phyloP scores from a whole-genome alignment of 2,329 filamentous ascomycete species.

The Venturia aucupariae region DNA sequence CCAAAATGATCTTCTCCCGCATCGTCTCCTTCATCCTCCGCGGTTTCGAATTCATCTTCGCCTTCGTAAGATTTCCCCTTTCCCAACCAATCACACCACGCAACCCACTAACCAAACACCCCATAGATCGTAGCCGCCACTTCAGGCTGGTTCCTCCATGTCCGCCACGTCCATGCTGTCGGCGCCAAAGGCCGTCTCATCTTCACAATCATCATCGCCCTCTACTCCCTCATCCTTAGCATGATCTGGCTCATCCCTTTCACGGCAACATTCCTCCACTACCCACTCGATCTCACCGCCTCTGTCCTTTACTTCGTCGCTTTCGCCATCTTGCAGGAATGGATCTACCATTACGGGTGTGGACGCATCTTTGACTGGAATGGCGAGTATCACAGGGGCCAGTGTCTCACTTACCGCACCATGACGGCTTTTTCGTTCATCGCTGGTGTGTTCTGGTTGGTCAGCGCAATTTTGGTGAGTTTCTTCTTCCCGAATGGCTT shows the following conservation, averaged over 20 bases:
- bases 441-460: slow-evolving; percentile 62
- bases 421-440: slow-evolving; percentile 64
- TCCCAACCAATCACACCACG: background rate
- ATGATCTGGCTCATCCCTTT: slow-evolving; percentile 68
- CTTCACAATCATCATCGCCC: slow-evolving; percentile 64
- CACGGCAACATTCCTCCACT: slow-evolving; percentile 56
- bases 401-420: slow-evolving; percentile 63
- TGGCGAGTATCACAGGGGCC: slow-evolving; percentile 39
- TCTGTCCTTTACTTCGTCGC: slow-evolving; percentile 61
- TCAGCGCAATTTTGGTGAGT: slow-evolving; percentile 17
- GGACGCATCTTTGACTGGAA: slow-evolving; percentile 42
- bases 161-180: slow-evolving; percentile 35
- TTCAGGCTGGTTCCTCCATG: slow-evolving; percentile 56
- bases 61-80: slow-evolving; percentile 47
- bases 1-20: slow-evolving; percentile 39
- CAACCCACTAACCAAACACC: background rate
- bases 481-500: background rate
- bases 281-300: slow-evolving; percentile 61
- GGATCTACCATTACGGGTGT: slow-evolving; percentile 22
- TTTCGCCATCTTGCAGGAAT: slow-evolving; percentile 47
- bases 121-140: slow-evolving; percentile 57
- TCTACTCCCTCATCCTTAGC: slow-evolving; percentile 57
- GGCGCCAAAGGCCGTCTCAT: slow-evolving; percentile 59
- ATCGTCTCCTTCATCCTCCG: slow-evolving; percentile 50
- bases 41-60: slow-evolving; percentile 57